A percentile compares a stretch with the other conserved stretches of the same genome.
phyloP scores from a whole-genome alignment of 2,329 filamentous ascomycete species.

The Penicillium sp. region DNA sequence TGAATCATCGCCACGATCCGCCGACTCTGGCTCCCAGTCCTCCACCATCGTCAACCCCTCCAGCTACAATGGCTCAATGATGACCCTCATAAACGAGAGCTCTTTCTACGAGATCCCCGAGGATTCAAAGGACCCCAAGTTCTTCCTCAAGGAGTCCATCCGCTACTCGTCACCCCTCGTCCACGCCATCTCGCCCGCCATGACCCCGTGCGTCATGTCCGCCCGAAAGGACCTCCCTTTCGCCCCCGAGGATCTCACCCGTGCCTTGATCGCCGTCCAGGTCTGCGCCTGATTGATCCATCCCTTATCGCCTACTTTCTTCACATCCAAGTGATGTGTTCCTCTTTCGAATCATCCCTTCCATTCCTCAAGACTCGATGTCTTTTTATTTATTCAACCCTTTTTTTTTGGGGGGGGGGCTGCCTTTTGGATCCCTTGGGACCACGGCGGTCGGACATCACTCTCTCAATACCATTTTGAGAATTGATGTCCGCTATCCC shows the following conservation, averaged over 20 bases:
- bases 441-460: background rate
- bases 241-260: slow-evolving; percentile 35
- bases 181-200: slow-evolving; percentile 26
- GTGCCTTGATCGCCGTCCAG: slow-evolving; percentile 38
- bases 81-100: slow-evolving; percentile 33
- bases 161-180: slow-evolving; percentile 32
- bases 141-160: slow-evolving; percentile 32
- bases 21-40: slow-evolving; percentile 33
- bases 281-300: slow-evolving; percentile 21
- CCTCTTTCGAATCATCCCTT: slow-evolving; percentile 6
- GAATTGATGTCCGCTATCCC: background rate
- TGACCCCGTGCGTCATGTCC: slow-evolving; percentile 18
- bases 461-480: too few relatives aligned
- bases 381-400: slow-evolving; percentile 2
- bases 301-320: slow-evolving; percentile 8
- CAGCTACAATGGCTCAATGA: slow-evolving; percentile 35
- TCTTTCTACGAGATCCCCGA: slow-evolving; percentile 22
- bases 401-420: background rate
- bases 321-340: slow-evolving; percentile 20
- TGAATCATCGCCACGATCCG: slow-evolving; percentile 27
- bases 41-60: slow-evolving; percentile 37
- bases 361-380: slow-evolving; percentile 11
- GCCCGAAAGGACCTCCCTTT: slow-evolving; percentile 31
- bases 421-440: background rate
- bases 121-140: slow-evolving; percentile 31